A percentile compares a stretch with the other conserved stretches of the same genome.
These are phyloP conservation scores for Balansia obtecta DNA, from an alignment of 2,329 filamentous ascomycete species.

Conservation along the genomic window DNA sequence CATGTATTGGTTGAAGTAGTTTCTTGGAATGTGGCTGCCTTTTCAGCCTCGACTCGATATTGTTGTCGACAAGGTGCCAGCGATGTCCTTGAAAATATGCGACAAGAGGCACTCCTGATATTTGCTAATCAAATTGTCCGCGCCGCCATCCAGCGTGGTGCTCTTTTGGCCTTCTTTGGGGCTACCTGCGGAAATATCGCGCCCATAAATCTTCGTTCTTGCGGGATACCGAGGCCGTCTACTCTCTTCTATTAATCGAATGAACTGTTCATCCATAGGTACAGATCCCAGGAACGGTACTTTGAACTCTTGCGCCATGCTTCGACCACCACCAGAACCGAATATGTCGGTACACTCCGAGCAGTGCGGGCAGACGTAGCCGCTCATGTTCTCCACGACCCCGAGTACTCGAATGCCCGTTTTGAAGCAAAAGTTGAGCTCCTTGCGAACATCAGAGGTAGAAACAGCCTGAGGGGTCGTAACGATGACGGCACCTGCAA, in stretches of 20 bases:
- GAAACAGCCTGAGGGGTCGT: constrained; percentile 93
- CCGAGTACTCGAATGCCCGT: constrained; percentile 69
- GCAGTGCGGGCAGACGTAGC: constrained; percentile 71
- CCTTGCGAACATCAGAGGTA: constrained; percentile 87
- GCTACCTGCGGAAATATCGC: constrained; percentile 28
- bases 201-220: constrained; percentile 50
- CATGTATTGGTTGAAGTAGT: no score
- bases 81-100: constrained; percentile 56
- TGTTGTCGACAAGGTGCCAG: constrained; percentile 17
- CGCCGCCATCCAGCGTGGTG: constrained; percentile 8
- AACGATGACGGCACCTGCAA: constrained; percentile 83
- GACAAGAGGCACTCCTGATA: constrained; percentile 60
- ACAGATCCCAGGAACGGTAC: constrained; percentile 78
- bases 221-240: constrained; percentile 52
- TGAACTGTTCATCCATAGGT: constrained; percentile 88
- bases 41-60: constrained; percentile 1
- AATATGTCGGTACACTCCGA: constrained; percentile 89
- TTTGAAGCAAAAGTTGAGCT: constrained; percentile 86
- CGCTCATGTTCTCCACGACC: constrained; percentile 94
- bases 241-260: constrained; percentile 70
- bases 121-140: constrained; percentile 49
- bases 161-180: constrained; percentile 14
- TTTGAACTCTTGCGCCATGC: constrained; percentile 77
- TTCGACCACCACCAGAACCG: constrained; percentile 74
- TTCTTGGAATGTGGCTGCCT: neutral